Conservation (phyloP, 2,329 filamentous ascomycete genomes). For the Curvularia sp. region DNA sequence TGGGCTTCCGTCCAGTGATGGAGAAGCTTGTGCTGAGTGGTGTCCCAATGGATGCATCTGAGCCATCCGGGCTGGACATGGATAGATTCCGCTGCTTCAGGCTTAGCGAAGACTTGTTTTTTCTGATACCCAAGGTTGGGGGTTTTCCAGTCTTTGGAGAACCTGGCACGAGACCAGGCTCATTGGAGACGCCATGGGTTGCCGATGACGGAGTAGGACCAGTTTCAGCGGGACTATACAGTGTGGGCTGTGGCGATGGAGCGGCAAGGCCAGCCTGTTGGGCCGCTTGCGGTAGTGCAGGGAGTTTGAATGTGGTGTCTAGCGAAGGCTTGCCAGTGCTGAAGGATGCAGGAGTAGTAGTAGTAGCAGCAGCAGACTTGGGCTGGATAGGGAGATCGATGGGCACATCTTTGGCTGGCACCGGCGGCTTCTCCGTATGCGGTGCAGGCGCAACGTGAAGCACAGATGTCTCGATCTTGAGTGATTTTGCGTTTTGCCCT, state of each 20-base stretch:
- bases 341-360: conserved; percentile 29
- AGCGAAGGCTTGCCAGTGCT: conserved; percentile 33
- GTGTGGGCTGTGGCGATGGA: conserved; percentile 44
- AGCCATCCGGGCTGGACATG: conserved; percentile 64
- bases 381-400: conserved; percentile 44
- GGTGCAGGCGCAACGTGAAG: conserved; percentile 47
- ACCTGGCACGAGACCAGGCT: conserved; percentile 50
- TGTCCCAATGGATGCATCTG: conserved; percentile 75
- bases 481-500: conserved; percentile 77
- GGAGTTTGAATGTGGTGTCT: conserved; percentile 44
- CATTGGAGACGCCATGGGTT: conserved; percentile 54
- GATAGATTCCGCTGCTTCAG: conserved; percentile 79
- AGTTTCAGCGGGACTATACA: conserved; percentile 53
- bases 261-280: conserved; percentile 37
- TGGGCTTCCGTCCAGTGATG: conserved; percentile 55
- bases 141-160: conserved; percentile 47
- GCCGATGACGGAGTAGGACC: conserved; percentile 52
- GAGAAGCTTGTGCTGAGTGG: conserved; percentile 74
- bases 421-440: conserved; percentile 46
- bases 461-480: conserved; percentile 83
- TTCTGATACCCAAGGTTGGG: conserved; percentile 50
- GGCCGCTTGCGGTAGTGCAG: conserved; percentile 40
- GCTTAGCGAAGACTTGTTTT: conserved; percentile 65
- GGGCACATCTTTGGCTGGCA: conserved; percentile 44
- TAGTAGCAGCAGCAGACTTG: conserved; percentile 41